Percentiles rank a stretch among this genome's conserved stretches.
Evolutionary conservation across 2,329 filamentous ascomycete species (phyloP).

Genomic region (Rutstroemia sydowiana): DNA sequence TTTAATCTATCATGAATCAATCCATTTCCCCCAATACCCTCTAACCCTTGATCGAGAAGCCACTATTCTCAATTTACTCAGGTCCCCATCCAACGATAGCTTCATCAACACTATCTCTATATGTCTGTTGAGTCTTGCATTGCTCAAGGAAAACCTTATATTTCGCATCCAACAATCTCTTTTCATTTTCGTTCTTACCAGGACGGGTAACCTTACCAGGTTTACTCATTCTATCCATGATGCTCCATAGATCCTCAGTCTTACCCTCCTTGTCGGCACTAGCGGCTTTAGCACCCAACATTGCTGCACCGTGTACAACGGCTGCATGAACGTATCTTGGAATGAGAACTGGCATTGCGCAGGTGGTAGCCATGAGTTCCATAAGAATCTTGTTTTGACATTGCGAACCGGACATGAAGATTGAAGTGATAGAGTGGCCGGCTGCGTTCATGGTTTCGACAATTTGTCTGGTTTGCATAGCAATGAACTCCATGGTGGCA

Average conservation of each 20-base stretch:
- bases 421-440: constrained; percentile 80
- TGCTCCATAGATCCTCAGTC: constrained; percentile 84
- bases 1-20: too few species aligned
- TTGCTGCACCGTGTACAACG: constrained; percentile 95
- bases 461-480: constrained; percentile 93
- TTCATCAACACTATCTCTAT: constrained; percentile 71
- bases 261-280: constrained; percentile 69
- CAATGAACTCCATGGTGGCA: constrained; percentile 95
- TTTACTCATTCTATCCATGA: constrained; percentile 98
- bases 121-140: constrained; percentile 76
- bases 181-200: constrained; percentile 63
- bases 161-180: constrained; percentile 75
- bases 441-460: constrained; percentile 87
- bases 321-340: constrained; percentile 91
- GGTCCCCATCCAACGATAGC: constrained; percentile 38
- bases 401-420: constrained; percentile 98
- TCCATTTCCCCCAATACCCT: too few species aligned
- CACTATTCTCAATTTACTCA: background rate
- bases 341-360: constrained; percentile 86
- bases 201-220: constrained; percentile 78
- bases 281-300: constrained; percentile 96
- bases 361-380: constrained; percentile 82
- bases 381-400: constrained; percentile 94
- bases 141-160: constrained; percentile 95
- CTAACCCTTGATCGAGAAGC: background rate